phyloP scores from a whole-genome alignment of 2,329 filamentous ascomycete species.

The Pestalotiopsis sp. region DNA sequence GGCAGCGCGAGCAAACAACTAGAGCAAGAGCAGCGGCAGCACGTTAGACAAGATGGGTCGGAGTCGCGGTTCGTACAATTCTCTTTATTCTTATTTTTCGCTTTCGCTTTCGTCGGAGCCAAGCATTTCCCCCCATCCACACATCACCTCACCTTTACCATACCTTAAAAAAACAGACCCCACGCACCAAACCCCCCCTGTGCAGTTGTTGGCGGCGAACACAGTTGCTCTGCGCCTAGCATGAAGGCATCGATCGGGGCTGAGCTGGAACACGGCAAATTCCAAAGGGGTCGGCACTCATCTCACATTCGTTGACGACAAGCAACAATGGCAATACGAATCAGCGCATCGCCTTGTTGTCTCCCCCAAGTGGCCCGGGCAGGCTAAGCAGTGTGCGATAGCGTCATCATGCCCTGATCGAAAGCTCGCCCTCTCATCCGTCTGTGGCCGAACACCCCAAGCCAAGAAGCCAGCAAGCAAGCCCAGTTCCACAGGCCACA shows the following conservation, averaged over 20 bases:
- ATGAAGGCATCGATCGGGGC: not conserved
- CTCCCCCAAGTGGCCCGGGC: not conserved
- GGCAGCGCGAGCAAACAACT: not conserved
- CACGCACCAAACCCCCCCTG: not conserved
- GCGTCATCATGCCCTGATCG: not conserved
- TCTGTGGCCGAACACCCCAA: not conserved
- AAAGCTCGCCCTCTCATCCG: not conserved
- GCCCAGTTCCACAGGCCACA: conserved; percentile 11
- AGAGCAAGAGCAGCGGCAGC: not conserved
- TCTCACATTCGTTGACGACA: not conserved
- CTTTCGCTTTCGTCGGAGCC: not conserved
- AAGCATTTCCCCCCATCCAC: not conserved
- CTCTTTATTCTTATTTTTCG: not conserved
- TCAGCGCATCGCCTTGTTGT: not conserved
- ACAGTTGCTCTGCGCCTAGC: not conserved
- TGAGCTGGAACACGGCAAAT: not conserved
- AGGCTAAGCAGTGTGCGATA: not conserved
- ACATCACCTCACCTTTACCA: not conserved
- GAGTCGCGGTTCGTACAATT: conserved; percentile 53
- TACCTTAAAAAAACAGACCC: not conserved
- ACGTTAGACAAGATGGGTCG: conserved; percentile 47
- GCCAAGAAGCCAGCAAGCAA: not conserved
- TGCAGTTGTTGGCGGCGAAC: not conserved
- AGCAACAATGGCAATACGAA: not conserved
- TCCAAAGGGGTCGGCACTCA: not conserved